Base-by-base conservation (phyloP, 2,329 filamentous ascomycete genomes). In the Diaporthe helianthi region DNA sequence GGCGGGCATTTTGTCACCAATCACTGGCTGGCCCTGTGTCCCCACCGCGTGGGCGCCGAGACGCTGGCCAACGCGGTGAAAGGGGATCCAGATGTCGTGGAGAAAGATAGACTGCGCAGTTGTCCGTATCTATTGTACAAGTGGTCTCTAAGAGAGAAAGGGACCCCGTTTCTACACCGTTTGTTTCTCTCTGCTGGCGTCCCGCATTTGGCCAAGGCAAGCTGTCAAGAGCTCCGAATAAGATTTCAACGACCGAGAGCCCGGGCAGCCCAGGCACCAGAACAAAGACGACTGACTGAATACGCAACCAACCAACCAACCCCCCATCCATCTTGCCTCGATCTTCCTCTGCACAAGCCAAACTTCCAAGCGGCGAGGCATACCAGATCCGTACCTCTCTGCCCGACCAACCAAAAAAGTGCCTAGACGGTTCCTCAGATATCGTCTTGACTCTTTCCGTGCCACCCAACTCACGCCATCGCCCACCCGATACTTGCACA, bases 1-100 rank as follows among this genome's bases (percentile, higher is more conserved):
- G 58, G 58, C 58, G 58, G 58, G 58, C 44, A 49, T 63, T 55
- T 68, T 49, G 44, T 51, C 31, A 53, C 69, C 69, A 70, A 69
- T 68, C 58, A 67, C 55, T 60, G 51, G 47, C 41, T 63, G 41
- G 5, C 13, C 12, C 24, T 2, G 1, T 6, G 58, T n/a, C 36
- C 65, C 67, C 33, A 60, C 44, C 53, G 44, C 65, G 65, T 44
- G 65, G 52, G 52, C 65, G 65, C 65, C 65, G 52, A 67, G 65
- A 67, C 65, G 52, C 65, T 67, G 65, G 46, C 65, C 65, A 67
- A 58, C 65, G 65, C 65, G 65, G 65, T 67, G 65, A 67, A 67
- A 52, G 49, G 65, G 54, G 52, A 54, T 55, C 65, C 65, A 67
- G 53, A 58, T 54, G 54, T 55, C 65, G 65, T 67, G 65, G 65